Base-by-base conservation (phyloP, 2,329 filamentous ascomycete genomes). In the Diaporthe australafricana region DNA sequence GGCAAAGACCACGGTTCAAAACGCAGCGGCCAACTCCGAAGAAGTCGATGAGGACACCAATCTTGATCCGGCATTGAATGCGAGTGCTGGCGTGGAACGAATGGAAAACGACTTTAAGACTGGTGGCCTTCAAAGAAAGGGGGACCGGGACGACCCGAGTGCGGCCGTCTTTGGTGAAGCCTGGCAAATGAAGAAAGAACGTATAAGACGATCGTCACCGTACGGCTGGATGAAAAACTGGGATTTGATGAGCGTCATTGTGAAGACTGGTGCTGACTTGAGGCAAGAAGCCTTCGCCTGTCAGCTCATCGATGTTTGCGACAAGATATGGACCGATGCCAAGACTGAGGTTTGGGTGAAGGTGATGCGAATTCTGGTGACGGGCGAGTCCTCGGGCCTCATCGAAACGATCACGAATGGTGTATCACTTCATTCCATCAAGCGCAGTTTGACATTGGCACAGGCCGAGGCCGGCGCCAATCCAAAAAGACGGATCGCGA, bases 81-180 rank as follows among this genome's bases (percentile, higher is more conserved):
- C 90, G 17, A 92, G 90, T 71, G 93, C 93, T 12, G 94, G 94
- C 71, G 91, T 92, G 68, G 94, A 93, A 70, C 89, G 94, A 71
- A 96, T 96, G 94, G 94, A 96, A 80, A 96, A 96, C 79, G 94
- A 96, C 79, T 89, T 94, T 81, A 96, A 95, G 84, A 96, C 94
- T 17, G 94, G 93, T 74, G 94, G 94, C 69, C 91, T 96, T 17
- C 92, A 93, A 78, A 89, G 93, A 67, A 93, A 93, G 78, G 93
- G 93, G 42, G 94, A 96, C 80, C 91, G 94, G 47, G 94, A 96
- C 78, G 94, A 96, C 79, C 94, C 94, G 52, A 95, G 93, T 77
- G 94, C 94, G 45, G 94, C 94, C 12, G 94, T 94, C 6, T 96
- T 96, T 81, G 94, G 94, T 72, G 94, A 96, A 82, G 94, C 94